These are phyloP conservation scores for Ascocoryne sarcoides DNA, from an alignment of 2,329 filamentous ascomycete species.

Conservation along the genomic window DNA sequence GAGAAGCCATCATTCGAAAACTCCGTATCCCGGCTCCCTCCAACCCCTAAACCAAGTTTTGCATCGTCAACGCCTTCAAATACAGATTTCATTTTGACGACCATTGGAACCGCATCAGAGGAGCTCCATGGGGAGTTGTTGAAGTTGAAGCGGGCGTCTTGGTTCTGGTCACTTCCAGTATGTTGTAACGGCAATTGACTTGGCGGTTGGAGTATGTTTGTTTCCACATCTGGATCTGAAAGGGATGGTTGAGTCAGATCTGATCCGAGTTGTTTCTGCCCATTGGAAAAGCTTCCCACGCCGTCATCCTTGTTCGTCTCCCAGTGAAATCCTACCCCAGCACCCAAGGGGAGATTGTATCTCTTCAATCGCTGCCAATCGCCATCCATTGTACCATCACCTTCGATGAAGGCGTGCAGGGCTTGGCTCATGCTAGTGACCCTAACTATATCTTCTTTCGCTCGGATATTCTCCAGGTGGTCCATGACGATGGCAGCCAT, in stretches of 20 bases:
- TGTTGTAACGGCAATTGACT: constrained; percentile 16
- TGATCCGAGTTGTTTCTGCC: constrained; percentile 4
- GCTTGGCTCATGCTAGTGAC: constrained; percentile 45
- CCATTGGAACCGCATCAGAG: constrained; percentile 8
- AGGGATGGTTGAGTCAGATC: not conserved
- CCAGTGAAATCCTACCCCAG: constrained; percentile 18
- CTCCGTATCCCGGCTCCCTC: constrained; percentile 8
- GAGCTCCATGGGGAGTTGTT: constrained; percentile 20
- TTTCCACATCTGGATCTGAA: too few species aligned
- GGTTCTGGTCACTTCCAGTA: constrained; percentile 2
- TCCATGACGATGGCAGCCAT: constrained; percentile 48
- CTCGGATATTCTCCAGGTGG: constrained; percentile 49
- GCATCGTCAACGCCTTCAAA: constrained; percentile 9
- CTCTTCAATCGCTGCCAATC: constrained; percentile 18
- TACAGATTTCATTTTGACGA: constrained; percentile 11
- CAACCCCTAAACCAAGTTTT: not conserved
- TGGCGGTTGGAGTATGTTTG: not conserved
- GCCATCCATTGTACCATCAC: constrained; percentile 25
- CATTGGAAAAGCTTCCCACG: constrained; percentile 3
- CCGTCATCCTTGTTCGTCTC: constrained; percentile 16
- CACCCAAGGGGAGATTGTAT: constrained; percentile 16
- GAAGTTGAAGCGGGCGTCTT: constrained; percentile 11
- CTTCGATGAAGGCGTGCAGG: constrained; percentile 43
- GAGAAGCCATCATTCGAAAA: constrained; percentile 16
- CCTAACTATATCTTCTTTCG: constrained; percentile 40